A percentile compares a stretch with the other conserved stretches of the same genome.
phyloP scores from a whole-genome alignment of 805 yeast species.

The Metahyphopichia silvanorum region DNA sequence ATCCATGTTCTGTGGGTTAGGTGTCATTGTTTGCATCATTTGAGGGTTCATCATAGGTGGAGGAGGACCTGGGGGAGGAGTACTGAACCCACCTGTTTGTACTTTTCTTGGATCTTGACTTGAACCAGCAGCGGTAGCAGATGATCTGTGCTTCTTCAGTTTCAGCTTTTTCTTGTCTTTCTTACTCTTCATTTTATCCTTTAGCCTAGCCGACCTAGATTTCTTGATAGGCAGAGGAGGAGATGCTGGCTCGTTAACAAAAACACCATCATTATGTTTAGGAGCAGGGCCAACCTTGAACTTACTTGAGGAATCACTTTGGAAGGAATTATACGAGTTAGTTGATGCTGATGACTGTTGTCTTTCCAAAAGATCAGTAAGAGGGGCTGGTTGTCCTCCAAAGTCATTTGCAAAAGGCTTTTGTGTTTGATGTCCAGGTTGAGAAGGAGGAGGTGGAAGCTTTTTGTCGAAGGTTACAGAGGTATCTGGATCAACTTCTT shows the following conservation, averaged over 20 bases:
- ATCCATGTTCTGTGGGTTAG: slow-evolving; percentile 1
- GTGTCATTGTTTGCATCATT: slow-evolving; percentile 2
- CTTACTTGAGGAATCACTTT: slow-evolving; percentile 26
- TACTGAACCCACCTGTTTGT: no score
- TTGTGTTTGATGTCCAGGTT: neutral
- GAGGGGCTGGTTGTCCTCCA: neutral
- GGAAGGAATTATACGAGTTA: slow-evolving; percentile 27
- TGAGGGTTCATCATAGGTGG: neutral
- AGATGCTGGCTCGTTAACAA: neutral
- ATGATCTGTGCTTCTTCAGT: slow-evolving; percentile 1
- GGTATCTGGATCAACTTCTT: no score
- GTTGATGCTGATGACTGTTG: slow-evolving; percentile 8
- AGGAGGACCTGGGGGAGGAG: neutral
- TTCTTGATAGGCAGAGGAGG: neutral
- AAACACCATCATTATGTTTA: neutral
- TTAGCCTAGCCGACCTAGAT: slow-evolving; percentile 4
- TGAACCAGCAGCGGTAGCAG: neutral
- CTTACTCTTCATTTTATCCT: slow-evolving; percentile 2
- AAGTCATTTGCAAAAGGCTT: neutral
- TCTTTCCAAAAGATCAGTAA: neutral
- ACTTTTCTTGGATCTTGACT: neutral
- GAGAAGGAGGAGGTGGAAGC: neutral
- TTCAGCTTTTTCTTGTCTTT: no score
- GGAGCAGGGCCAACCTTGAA: slow-evolving; percentile 16
- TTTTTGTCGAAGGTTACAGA: neutral